Evolutionary conservation across 116 monocot species (phyloP).

Genomic region (Dioscorea cayenensis): DNA sequence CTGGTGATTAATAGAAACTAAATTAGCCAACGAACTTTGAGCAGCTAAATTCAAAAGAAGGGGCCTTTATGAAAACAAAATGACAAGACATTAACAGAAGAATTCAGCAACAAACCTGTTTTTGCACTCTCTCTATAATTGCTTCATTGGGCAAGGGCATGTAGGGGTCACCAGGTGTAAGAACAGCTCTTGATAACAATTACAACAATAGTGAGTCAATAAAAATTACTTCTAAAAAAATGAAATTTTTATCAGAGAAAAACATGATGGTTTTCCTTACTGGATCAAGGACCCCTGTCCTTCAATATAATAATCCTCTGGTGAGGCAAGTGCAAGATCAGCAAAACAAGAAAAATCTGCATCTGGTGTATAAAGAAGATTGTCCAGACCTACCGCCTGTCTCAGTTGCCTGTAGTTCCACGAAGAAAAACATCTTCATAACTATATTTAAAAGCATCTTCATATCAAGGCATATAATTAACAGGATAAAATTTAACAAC

Average conservation of each 20-base stretch:
- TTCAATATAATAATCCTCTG: conserved; percentile 94
- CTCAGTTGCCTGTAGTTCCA: conserved; percentile 55
- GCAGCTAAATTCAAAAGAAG: no score
- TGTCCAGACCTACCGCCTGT: conserved; percentile 87
- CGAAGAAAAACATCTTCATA: conserved; percentile 4
- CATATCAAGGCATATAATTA: not conserved
- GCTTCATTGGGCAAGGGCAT: conserved; percentile 94
- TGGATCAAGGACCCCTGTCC: conserved; percentile 97
- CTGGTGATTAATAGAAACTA: no score
- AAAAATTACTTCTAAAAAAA: not conserved
- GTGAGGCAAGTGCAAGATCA: conserved; percentile 92
- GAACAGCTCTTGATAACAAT: conserved; percentile 62
- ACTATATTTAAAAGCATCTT: not conserved
- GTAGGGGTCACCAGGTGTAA: conserved; percentile 98
- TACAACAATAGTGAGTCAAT: not conserved
- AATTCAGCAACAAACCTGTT: conserved; percentile 48
- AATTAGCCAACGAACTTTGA: no score
- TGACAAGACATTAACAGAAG: not conserved
- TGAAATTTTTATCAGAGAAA: not conserved
- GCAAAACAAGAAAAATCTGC: conserved; percentile 99
- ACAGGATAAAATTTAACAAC: not conserved
- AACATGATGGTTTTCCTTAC: conserved; percentile 35
- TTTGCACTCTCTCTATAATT: conserved; percentile 72
- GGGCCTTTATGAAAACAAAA: not conserved
- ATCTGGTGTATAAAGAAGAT: conserved; percentile 97